Evolutionary conservation across 495 filamentous ascomycete species (phyloP).

Genomic region (Penicillium goetzii): DNA sequence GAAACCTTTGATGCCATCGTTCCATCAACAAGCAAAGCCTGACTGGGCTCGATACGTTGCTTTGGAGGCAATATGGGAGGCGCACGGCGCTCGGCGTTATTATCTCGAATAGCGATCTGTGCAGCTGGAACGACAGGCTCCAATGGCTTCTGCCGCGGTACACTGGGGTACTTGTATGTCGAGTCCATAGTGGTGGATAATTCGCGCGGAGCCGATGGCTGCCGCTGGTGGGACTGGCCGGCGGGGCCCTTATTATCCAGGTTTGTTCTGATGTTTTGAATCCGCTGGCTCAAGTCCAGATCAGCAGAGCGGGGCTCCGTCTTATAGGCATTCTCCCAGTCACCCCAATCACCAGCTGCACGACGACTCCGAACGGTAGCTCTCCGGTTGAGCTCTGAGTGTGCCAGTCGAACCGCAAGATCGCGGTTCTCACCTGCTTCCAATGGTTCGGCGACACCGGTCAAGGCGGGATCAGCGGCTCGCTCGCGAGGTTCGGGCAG

Average conservation of each 20-base stretch:
- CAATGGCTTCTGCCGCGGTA: conserved; percentile 50
- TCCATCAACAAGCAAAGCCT: conserved; percentile 29
- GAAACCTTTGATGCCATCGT: conserved; percentile 24
- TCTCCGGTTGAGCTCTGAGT: conserved; percentile 71
- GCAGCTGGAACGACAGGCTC: conserved; percentile 28
- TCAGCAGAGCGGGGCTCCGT: conserved; percentile 34
- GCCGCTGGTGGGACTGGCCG: conserved; percentile 10
- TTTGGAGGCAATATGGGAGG: conserved; percentile 58
- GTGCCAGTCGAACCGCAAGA: conserved; percentile 76
- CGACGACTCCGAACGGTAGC: conserved; percentile 61
- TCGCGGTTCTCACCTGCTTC: conserved; percentile 73
- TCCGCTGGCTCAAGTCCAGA: conserved; percentile 49
- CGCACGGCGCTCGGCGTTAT: conserved; percentile 36
- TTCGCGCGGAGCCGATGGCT: conserved; percentile 22
- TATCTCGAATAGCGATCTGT: conserved; percentile 30
- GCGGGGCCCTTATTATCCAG: conserved; percentile 34
- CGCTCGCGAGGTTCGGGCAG: conserved; percentile 19
- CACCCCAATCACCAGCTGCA: conserved; percentile 65
- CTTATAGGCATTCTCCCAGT: conserved; percentile 53
- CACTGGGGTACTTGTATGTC: conserved; percentile 56
- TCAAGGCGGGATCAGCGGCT: conserved; percentile 44
- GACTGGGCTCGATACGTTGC: conserved; percentile 30
- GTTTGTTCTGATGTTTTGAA: conserved; percentile 48
- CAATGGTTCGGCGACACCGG: conserved; percentile 54
- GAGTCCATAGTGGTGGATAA: conserved; percentile 21